These are phyloP conservation scores for Pythium aristosporum DNA, from an alignment of 352 stramenopile species.

Conservation along the genomic window DNA sequence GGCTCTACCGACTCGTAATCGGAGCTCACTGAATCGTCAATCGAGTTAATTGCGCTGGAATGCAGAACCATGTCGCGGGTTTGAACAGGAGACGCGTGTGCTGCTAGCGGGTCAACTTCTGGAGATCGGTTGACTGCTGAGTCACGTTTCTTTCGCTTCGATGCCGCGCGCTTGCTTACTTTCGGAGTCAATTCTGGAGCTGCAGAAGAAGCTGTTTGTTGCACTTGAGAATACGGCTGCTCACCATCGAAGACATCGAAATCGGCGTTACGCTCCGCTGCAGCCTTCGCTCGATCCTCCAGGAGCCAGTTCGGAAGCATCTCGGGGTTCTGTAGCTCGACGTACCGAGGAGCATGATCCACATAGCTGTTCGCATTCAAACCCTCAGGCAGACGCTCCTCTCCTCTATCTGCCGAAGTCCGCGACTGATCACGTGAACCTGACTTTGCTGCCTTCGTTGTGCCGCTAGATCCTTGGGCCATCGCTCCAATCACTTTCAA, in stretches of 20 bases:
- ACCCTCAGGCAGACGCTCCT: not conserved
- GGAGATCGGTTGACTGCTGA: not conserved
- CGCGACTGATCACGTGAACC: not conserved
- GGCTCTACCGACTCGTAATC: conserved; percentile 32
- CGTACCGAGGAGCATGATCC: conserved; percentile 13
- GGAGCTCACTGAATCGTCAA: conserved; percentile 32
- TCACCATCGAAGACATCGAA: conserved; percentile 6
- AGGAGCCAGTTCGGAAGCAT: conserved; percentile 28
- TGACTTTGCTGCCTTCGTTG: not conserved
- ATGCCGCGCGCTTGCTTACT: conserved; percentile 1
- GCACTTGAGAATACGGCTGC: not conserved
- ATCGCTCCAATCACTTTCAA: not conserved
- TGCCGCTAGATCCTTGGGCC: not conserved
- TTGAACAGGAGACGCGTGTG: conserved; percentile 4
- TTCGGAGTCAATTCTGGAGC: not conserved
- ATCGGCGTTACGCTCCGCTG: conserved; percentile 11
- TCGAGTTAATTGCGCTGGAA: conserved; percentile 28
- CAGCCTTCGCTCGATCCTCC: conserved; percentile 27
- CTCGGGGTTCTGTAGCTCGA: conserved; percentile 28
- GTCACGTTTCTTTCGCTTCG: conserved; percentile 4
- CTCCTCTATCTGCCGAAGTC: not conserved
- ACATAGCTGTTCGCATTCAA: not conserved
- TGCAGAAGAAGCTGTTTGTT: not conserved
- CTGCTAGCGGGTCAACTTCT: not conserved
- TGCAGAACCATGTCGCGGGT: conserved; percentile 28